phyloP scores from a whole-genome alignment of 2,329 filamentous ascomycete species.

The Colletotrichum cuscutae region DNA sequence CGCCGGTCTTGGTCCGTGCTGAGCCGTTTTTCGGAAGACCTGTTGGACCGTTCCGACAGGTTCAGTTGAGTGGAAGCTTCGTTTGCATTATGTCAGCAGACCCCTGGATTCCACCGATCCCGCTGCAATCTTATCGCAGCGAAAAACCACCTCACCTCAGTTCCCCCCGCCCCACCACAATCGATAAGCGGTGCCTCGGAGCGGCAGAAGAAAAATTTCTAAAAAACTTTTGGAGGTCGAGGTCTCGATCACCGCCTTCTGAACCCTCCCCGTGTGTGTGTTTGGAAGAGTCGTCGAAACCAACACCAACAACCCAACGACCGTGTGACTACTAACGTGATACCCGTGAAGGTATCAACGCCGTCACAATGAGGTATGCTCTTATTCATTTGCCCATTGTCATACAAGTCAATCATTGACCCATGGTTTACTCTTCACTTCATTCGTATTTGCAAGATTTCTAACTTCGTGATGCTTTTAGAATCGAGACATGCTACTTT shows the following conservation, averaged over 20 bases:
- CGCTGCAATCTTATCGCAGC: slow-evolving; percentile 8
- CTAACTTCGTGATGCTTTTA: slow-evolving; percentile 35
- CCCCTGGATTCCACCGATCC: neutral
- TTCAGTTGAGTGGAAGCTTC: no score
- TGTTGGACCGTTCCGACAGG: slow-evolving; percentile 7
- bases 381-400: neutral
- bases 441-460: neutral
- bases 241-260: slow-evolving; percentile 34
- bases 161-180: slow-evolving; percentile 24
- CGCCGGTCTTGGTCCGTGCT: slow-evolving; percentile 12
- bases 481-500: slow-evolving; percentile 58
- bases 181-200: slow-evolving; percentile 26
- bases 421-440: neutral
- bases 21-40: neutral
- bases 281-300: slow-evolving; percentile 24
- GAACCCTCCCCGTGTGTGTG: neutral
- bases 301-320: neutral
- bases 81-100: neutral
- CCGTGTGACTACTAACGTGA: slow-evolving; percentile 18
- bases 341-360: slow-evolving; percentile 32
- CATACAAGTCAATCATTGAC: neutral
- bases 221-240: slow-evolving; percentile 27
- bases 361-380: slow-evolving; percentile 35
- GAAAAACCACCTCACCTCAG: neutral
- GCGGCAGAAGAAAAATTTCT: slow-evolving; percentile 32